phyloP scores from a whole-genome alignment of 164 flowering plant genomes.

The Amborella trichopoda region DNA sequence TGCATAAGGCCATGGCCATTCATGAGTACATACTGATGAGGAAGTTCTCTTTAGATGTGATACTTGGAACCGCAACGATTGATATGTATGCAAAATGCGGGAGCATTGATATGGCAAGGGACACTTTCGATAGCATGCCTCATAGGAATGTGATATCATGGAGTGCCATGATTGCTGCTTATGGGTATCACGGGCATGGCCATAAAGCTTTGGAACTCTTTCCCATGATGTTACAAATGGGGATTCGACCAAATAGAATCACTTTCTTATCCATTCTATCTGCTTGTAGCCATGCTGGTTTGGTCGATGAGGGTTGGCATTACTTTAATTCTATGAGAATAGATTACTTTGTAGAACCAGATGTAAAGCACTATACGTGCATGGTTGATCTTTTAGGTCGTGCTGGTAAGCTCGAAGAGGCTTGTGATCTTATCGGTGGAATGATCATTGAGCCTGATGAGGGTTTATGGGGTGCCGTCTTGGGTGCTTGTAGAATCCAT shows the following conservation, averaged over 20 bases:
- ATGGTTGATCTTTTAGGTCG: constrained; percentile 58
- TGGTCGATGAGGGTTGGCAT: constrained; percentile 39
- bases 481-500: constrained; percentile 48
- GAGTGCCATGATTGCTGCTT: constrained; percentile 57
- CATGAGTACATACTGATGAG: constrained; percentile 24
- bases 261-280: constrained; percentile 35
- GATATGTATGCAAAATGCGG: constrained; percentile 66
- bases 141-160: constrained; percentile 41
- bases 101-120: constrained; percentile 27
- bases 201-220: constrained; percentile 36
- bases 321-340: constrained; percentile 26
- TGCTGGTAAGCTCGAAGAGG: constrained; percentile 44
- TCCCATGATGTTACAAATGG: constrained; percentile 27
- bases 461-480: constrained; percentile 41
- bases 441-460: constrained; percentile 32
- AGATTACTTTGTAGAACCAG: constrained; percentile 21
- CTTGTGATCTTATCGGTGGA: constrained; percentile 24
- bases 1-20: constrained; percentile 28
- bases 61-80: constrained; percentile 42
- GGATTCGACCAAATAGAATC: constrained; percentile 31
- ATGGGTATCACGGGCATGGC: constrained; percentile 46
- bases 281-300: constrained; percentile 50
- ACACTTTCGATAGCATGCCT: constrained; percentile 32
- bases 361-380: constrained; percentile 48
- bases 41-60: constrained; percentile 23